These are phyloP conservation scores for Cyclanthera cordifolia DNA, from an alignment of 306 rosid genomes.

Conservation along the genomic window DNA sequence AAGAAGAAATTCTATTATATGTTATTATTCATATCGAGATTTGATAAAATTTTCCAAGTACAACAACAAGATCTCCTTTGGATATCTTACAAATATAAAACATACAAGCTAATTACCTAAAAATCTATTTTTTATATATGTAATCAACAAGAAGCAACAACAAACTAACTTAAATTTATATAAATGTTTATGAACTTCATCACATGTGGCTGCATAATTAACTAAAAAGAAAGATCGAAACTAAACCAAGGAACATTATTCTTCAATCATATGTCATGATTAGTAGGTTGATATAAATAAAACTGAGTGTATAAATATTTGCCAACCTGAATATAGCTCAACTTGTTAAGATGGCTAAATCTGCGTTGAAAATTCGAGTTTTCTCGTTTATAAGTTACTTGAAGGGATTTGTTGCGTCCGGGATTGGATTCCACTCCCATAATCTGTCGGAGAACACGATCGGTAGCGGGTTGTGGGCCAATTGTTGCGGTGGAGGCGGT, in stretches of 20 bases:
- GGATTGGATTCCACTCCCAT: slow-evolving; percentile 89
- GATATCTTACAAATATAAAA: not conserved
- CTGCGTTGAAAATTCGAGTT: slow-evolving; percentile 7
- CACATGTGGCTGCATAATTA: not conserved
- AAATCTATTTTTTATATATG: not conserved
- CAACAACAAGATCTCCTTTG: slow-evolving; percentile 3
- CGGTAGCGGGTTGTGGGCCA: slow-evolving; percentile 34
- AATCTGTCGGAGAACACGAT: slow-evolving; percentile 59
- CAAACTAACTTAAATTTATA: slow-evolving; percentile 5
- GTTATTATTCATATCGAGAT: not conserved
- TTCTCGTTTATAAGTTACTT: slow-evolving; percentile 34
- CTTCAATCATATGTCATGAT: slow-evolving; percentile 9
- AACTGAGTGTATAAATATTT: slow-evolving; percentile 7
- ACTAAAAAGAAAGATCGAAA: not conserved
- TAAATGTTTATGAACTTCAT: not conserved
- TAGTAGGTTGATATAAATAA: slow-evolving; percentile 1
- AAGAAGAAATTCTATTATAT: not conserved
- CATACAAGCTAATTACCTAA: not conserved
- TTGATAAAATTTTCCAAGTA: not conserved
- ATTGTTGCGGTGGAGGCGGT: slow-evolving; percentile 21
- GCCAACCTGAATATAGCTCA: not conserved
- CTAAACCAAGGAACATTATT: not conserved
- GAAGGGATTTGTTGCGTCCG: slow-evolving; percentile 54
- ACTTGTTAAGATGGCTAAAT: not conserved
- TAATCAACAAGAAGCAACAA: not conserved